Evolutionary conservation across 2,329 filamentous ascomycete genomes (phyloP).

Genomic region (Cercospora beticola): DNA sequence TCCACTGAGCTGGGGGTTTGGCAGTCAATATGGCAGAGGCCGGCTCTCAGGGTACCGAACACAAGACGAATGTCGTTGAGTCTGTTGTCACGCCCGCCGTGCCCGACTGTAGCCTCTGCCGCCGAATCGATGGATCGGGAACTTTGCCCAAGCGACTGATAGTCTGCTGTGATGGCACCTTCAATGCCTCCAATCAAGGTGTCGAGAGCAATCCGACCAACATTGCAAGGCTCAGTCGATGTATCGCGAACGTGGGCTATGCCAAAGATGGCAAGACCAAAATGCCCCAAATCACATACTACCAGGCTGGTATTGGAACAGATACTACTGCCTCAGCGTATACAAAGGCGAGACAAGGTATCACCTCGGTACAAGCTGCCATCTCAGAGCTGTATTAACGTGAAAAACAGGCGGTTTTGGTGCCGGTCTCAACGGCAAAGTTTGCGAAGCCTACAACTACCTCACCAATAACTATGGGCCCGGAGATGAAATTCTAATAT

Average conservation of each 20-base stretch:
- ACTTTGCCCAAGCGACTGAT: slow-evolving; percentile 27
- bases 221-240: slow-evolving; percentile 31
- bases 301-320: slow-evolving; percentile 34
- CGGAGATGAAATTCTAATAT: slow-evolving; percentile 36
- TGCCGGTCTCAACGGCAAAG: slow-evolving; percentile 24
- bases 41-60: neutral
- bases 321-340: slow-evolving; percentile 20
- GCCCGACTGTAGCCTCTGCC: slow-evolving; percentile 9
- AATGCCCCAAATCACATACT: slow-evolving; percentile 33
- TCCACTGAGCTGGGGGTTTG: neutral
- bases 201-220: slow-evolving; percentile 29
- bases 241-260: slow-evolving; percentile 27
- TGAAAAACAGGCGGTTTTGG: slow-evolving; percentile 18
- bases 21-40: neutral
- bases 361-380: neutral
- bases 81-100: slow-evolving; percentile 7
- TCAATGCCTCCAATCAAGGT: slow-evolving; percentile 24
- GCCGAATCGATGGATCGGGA: slow-evolving; percentile 13
- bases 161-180: slow-evolving; percentile 32
- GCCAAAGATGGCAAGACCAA: slow-evolving; percentile 24
- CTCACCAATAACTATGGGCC: slow-evolving; percentile 33
- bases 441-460: slow-evolving; percentile 32
- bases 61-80: neutral
- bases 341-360: slow-evolving; percentile 22
- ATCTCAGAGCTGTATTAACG: neutral